Evolutionary conservation across 192 early-diverging fungal species (phyloP), one percentile per base, ranked within the genome.

Genomic region (Linnemannia zychae): DNA sequence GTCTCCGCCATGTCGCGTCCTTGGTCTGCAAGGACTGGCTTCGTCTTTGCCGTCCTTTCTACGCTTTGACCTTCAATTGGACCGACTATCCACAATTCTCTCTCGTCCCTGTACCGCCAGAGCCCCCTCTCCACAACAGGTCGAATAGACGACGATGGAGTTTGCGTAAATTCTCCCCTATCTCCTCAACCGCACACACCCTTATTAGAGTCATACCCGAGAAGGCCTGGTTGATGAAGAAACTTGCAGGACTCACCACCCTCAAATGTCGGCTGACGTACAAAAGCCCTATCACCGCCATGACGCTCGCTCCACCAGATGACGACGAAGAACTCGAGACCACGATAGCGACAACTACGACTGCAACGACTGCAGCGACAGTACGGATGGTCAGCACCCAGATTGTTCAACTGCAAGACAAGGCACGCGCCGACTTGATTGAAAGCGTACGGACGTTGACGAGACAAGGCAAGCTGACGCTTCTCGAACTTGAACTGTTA

Each of bases 21-120:
- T 37, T 80, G 1, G 78, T 80, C 68, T 80, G 78, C 65, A 80
- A 68, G 66, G 71, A 66, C 31, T 80, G 78, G 78, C 72, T 67
- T 24, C 28, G 48, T 11, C 60, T 80, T 5, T 72, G 24, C 37
- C 60, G 65, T 6, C 60, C 68, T 1, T 24, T 72, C 12, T 17
- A 71, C 15, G 24, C 44, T n/a, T 52, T 37, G 18, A 46, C 47
- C 16, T 60, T 50, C 53, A 18, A 31, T 36, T 71, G 77, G 75
- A 68, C 46, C 44, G 75, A 76, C 24, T n/a, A 5, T 52, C 75
- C 75, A 11, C 24, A n/a, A 37, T 50, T n/a, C 16, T 6, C n/a
- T 0, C 22, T 68, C 47, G 66, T 76, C 4, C 75, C 75, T 11
- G 71, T 34, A 0, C 46, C 71, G 6, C 71, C 38, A 12, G 69